Evolutionary conservation across 495 filamentous ascomycete genomes (phyloP), one percentile per base, ranked within the genome.

Genomic region (Aspergillus olivimuriae): DNA sequence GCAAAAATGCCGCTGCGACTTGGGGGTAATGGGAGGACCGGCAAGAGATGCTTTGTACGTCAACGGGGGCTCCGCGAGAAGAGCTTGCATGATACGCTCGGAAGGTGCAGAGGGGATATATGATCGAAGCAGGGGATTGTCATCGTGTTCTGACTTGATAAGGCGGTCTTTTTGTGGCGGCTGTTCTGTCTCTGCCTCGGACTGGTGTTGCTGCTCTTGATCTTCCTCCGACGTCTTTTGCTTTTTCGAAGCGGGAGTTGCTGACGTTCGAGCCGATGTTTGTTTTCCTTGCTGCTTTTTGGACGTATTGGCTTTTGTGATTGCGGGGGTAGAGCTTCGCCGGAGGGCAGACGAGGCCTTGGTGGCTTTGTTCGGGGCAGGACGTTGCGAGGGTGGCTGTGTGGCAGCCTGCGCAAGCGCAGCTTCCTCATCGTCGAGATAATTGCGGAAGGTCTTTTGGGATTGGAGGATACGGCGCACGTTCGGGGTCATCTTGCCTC

Each of bases 391-490:
- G 19, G 50, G 40, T 9, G 53, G 36, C 19, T 23, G 53, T 41
- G 73, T 67, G 23, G 69, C 62, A n/a, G 52, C 41, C 19, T 50
- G 66, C 1, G 75, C 70, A 31, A 81, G 58, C 16, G 83, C 68
- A 6, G 89, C 89, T 52, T 88, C 81, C 66, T 88, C 89, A 62
- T 96, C 90, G 44, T 87, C 85, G 24, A 96, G 76, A 56, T 96
- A 84, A 63, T 96, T 94, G 31, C 81, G 76, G 53, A 95, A 95
- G 0, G 87, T 89, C 70, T 95, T 95, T 61, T 94, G 86, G 2
- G 83, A 89, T 52, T 82, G 79, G n/a, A 95, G 70, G 51, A 96
- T 92, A 56, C 86, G 85, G 51, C 87, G 85, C n/a, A 92, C 86
- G 56, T 83, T 86, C 2, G 84, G 72, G 14, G 89, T 89, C 43